A percentile compares a stretch with the other conserved stretches of the same genome.
Conservation (phyloP, 2,329 filamentous ascomycete genomes). For the Colletotrichum tanaceti region DNA sequence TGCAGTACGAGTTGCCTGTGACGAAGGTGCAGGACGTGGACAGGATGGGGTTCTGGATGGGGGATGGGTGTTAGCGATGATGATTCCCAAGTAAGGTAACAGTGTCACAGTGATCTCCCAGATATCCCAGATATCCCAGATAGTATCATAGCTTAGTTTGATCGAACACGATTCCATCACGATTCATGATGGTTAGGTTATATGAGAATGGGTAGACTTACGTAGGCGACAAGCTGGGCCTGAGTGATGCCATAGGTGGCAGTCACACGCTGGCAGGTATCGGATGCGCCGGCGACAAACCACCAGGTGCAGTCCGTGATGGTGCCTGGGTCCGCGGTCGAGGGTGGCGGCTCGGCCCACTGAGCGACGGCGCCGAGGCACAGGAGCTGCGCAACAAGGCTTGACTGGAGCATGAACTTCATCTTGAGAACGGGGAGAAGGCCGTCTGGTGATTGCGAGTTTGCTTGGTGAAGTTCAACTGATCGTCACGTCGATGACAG, state of each 20-base stretch:
- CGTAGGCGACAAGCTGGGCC: slow-evolving; percentile 1
- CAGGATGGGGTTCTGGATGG: not conserved
- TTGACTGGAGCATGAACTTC: slow-evolving; percentile 1
- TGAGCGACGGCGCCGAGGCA: not conserved
- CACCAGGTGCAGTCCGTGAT: slow-evolving; percentile 8
- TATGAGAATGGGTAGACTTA: not conserved
- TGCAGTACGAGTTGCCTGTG: slow-evolving; percentile 6
- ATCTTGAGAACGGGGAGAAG: not conserved
- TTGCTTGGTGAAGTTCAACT: too few species aligned
- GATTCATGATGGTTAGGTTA: too few species aligned
- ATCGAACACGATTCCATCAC: too few species aligned
- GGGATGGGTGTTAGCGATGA: too few species aligned
- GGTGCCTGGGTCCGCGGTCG: not conserved
- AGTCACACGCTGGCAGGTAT: not conserved
- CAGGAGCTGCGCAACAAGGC: not conserved
- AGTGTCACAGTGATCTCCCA: too few species aligned
- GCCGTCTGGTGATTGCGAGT: too few species aligned
- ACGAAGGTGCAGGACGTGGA: not conserved
- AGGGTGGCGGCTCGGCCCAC: not conserved
- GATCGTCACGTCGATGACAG: too few species aligned
- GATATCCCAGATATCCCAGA: too few species aligned
- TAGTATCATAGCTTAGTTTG: too few species aligned
- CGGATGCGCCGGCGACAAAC: not conserved
- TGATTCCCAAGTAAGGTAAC: too few species aligned
- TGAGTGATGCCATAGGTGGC: not conserved